A percentile compares a stretch with the other conserved stretches of the same genome.
Conservation (phyloP, 257 asterid species). For the Nicotiana knightiana region DNA sequence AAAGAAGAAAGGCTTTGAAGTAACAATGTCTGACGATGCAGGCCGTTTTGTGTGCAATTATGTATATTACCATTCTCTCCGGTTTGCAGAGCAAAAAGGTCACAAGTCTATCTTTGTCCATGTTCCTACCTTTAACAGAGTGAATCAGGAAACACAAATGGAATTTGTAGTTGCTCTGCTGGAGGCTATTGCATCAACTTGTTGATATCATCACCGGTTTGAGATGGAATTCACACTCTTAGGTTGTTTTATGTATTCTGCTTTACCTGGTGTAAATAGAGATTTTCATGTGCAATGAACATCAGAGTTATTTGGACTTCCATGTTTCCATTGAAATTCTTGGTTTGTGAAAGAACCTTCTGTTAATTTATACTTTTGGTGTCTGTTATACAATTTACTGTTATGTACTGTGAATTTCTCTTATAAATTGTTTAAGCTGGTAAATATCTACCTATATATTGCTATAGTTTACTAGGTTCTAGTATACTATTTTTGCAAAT, state of each 20-base stretch:
- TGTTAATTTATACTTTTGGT: background rate
- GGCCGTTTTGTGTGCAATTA: conserved; percentile 62
- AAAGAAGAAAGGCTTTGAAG: conserved; percentile 39
- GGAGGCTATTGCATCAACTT: conserved; percentile 44
- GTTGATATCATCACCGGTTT: conserved; percentile 15
- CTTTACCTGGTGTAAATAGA: background rate
- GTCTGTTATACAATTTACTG: too few species aligned
- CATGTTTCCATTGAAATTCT: background rate
- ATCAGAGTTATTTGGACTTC: background rate
- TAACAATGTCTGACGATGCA: conserved; percentile 37
- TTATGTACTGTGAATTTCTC: too few species aligned
- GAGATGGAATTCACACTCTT: background rate
- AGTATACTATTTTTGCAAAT: too few species aligned
- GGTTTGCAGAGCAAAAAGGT: conserved; percentile 42
- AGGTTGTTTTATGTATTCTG: background rate
- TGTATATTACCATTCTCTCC: conserved; percentile 55
- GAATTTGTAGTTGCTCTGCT: conserved; percentile 32
- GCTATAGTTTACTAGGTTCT: too few species aligned
- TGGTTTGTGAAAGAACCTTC: background rate
- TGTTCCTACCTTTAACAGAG: conserved; percentile 41
- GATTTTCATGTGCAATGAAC: background rate
- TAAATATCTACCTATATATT: too few species aligned
- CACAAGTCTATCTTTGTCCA: conserved; percentile 49
- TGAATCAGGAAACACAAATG: conserved; percentile 38
- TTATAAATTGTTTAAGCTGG: too few species aligned